Conservation (phyloP, 169 alveolate species). For the Cyclospora cayetanensis region DNA sequence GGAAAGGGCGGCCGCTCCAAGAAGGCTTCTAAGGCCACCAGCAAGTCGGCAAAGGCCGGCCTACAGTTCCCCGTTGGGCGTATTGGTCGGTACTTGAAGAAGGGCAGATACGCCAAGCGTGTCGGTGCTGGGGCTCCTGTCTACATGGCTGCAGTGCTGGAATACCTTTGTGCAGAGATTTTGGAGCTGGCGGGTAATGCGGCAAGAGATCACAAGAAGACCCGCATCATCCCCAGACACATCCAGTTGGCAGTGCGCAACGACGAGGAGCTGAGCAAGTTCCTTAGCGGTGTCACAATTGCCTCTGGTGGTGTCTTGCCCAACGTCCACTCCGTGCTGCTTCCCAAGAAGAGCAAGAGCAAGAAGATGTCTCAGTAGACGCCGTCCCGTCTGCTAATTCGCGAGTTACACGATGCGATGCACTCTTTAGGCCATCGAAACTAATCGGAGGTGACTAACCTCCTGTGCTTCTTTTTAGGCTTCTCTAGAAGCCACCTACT, state of each 20-base stretch:
- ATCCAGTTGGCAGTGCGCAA: constrained; percentile 98
- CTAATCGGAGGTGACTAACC: background rate
- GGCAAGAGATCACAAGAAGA: constrained; percentile 97
- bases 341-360: constrained; percentile 90
- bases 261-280: constrained; percentile 98
- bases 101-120: constrained; percentile 98
- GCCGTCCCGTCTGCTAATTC: background rate
- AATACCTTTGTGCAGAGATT: constrained; percentile 98
- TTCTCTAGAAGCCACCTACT: constrained; percentile 67
- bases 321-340: constrained; percentile 94
- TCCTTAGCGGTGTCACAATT: constrained; percentile 97
- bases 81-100: constrained; percentile 96
- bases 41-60: constrained; percentile 99
- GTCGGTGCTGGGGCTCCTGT: constrained; percentile 85
- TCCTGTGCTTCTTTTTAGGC: constrained; percentile 2
- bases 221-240: constrained; percentile 99
- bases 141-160: constrained; percentile 98
- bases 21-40: constrained; percentile 86
- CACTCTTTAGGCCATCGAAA: background rate
- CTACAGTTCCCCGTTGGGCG: constrained; percentile 99
- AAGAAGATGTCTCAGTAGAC: constrained; percentile 61
- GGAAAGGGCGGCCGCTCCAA: constrained; percentile 86
- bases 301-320: constrained; percentile 99
- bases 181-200: constrained; percentile 99
- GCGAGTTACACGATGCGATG: background rate